Conservation (phyloP, 257 asterid species). For the Solanum ahanhuiri region DNA sequence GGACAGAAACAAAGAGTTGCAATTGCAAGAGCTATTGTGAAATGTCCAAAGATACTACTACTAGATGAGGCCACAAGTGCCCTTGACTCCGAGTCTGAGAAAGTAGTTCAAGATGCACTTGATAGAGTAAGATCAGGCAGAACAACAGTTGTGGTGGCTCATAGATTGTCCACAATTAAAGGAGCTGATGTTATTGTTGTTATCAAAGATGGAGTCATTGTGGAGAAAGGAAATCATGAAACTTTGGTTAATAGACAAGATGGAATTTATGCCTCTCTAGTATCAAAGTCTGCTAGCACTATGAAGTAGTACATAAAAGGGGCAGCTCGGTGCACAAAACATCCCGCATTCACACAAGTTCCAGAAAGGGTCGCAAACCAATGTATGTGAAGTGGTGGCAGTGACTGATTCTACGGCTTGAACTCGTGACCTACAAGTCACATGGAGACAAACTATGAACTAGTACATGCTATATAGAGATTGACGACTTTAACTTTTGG, state of each 20-base stretch:
- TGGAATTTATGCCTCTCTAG: slow-evolving; percentile 46
- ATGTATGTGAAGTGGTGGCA: neutral
- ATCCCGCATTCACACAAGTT: neutral
- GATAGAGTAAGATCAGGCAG: slow-evolving; percentile 29
- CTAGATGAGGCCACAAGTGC: slow-evolving; percentile 60
- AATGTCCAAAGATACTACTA: slow-evolving; percentile 33
- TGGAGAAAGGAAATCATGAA: slow-evolving; percentile 38
- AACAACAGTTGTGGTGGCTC: slow-evolving; percentile 54
- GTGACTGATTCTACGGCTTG: neutral
- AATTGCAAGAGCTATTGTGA: slow-evolving; percentile 44
- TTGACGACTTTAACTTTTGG: too few relatives aligned
- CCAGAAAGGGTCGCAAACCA: neutral
- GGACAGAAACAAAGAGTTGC: slow-evolving; percentile 58
- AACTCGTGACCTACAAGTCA: neutral
- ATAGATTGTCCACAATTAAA: slow-evolving; percentile 43
- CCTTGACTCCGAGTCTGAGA: slow-evolving; percentile 43
- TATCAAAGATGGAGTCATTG: slow-evolving; percentile 26
- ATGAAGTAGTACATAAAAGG: neutral
- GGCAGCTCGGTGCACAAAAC: neutral
- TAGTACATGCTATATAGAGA: neutral
- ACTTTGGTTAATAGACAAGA: slow-evolving; percentile 15
- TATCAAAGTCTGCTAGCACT: neutral
- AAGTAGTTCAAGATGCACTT: slow-evolving; percentile 34
- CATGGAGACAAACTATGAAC: neutral
- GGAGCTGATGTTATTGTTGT: slow-evolving; percentile 39